Percentiles rank a stretch among this genome's conserved stretches.
phyloP scores from a whole-genome alignment of 2,329 filamentous ascomycete genomes.

The Apiospora koreana region DNA sequence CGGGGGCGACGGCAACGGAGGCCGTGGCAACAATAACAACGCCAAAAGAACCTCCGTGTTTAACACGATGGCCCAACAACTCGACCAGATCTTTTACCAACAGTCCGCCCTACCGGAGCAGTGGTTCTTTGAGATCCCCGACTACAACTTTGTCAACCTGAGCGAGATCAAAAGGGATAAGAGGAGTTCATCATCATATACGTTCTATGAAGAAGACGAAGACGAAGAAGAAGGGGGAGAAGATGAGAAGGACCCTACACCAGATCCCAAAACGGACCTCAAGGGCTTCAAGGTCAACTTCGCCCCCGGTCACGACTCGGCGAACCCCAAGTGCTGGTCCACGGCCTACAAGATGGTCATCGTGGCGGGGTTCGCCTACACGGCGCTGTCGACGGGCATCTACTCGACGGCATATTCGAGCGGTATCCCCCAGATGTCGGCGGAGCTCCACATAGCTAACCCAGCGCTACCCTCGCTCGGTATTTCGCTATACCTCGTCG shows the following conservation, averaged over 20 bases:
- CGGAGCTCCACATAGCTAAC: constrained; percentile 50
- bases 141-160: constrained; percentile 20
- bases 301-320: constrained; percentile 48
- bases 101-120: constrained; percentile 20
- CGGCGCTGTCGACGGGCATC: constrained; percentile 37
- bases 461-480: constrained; percentile 57
- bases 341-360: constrained; percentile 28
- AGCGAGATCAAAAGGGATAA: not conserved
- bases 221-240: not conserved
- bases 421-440: constrained; percentile 55
- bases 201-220: not conserved
- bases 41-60: not conserved
- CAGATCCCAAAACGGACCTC: constrained; percentile 10
- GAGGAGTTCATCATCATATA: too few species aligned
- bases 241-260: not conserved
- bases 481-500: constrained; percentile 63
- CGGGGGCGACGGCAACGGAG: not conserved
- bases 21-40: not conserved
- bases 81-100: constrained; percentile 20
- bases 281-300: constrained; percentile 60
- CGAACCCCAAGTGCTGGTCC: constrained; percentile 61
- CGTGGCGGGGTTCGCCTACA: constrained; percentile 10
- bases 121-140: constrained; percentile 22
- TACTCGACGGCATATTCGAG: constrained; percentile 65
- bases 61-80: not conserved